These are phyloP conservation scores for Tetracladium setigerum DNA, from an alignment of 495 filamentous ascomycete genomes.

Conservation along the genomic window DNA sequence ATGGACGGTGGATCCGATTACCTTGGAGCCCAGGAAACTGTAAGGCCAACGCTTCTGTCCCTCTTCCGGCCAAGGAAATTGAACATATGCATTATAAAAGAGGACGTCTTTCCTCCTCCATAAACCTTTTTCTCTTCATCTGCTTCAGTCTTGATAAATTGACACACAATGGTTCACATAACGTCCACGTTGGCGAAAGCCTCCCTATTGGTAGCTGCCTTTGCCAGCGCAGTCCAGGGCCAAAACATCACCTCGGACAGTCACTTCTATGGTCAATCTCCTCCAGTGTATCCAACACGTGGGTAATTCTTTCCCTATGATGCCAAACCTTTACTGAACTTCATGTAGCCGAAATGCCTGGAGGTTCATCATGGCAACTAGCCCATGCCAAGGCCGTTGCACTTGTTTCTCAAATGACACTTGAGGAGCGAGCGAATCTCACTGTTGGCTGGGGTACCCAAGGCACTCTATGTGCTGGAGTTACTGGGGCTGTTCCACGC, in stretches of 20 bases:
- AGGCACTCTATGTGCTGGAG: background rate
- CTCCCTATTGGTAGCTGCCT: too few species aligned
- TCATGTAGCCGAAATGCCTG: constrained; percentile 4
- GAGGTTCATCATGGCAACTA: constrained; percentile 34
- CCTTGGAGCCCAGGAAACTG: too few species aligned
- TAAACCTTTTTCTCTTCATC: too few species aligned
- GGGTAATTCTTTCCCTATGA: constrained; percentile 8
- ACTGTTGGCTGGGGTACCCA: constrained; percentile 52
- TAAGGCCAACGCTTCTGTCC: too few species aligned
- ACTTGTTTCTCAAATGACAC: constrained; percentile 48
- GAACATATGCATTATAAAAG: too few species aligned
- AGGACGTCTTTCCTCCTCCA: too few species aligned
- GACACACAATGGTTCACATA: too few species aligned
- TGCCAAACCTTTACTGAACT: background rate
- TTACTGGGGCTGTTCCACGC: constrained; percentile 30
- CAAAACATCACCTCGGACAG: constrained; percentile 32
- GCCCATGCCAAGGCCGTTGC: constrained; percentile 41
- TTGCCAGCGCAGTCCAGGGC: background rate
- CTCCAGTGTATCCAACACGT: constrained; percentile 48
- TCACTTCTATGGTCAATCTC: constrained; percentile 49
- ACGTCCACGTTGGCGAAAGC: too few species aligned
- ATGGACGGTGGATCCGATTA: too few species aligned
- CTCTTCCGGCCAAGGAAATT: too few species aligned
- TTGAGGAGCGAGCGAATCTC: constrained; percentile 56
- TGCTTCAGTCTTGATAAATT: too few species aligned